A percentile compares a stretch with the other conserved stretches of the same genome.
These are phyloP conservation scores for Annona squamosa DNA, from an alignment of 164 flowering plant genomes.

Conservation along the genomic window DNA sequence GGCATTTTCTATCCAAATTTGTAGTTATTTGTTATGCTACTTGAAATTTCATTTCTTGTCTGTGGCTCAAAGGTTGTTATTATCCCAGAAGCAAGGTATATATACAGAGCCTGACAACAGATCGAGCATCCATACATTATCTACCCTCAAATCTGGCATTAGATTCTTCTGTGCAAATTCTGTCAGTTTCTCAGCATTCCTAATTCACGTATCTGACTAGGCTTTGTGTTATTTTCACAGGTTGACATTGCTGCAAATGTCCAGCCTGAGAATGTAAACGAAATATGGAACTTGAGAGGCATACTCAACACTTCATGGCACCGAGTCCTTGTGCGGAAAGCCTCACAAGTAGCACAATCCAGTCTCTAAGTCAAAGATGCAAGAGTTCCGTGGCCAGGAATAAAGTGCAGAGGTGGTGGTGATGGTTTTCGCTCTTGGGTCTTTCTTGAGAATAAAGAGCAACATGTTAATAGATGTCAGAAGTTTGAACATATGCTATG, in stretches of 20 bases:
- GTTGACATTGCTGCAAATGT: conserved; percentile 84
- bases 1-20: no score
- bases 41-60: no score
- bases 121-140: no score
- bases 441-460: background rate
- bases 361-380: conserved; percentile 28
- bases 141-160: no score
- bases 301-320: conserved; percentile 96
- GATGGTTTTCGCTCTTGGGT: background rate
- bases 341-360: conserved; percentile 43
- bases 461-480: background rate
- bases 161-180: no score
- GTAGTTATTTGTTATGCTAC: no score
- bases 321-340: conserved; percentile 49
- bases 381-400: background rate
- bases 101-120: no score
- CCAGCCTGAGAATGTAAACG: conserved; percentile 75
- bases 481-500: background rate
- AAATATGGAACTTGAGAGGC: conserved; percentile 88
- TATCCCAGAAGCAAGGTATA: no score
- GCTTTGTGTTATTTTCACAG: conserved; percentile 23
- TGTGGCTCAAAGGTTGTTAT: no score
- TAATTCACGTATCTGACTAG: no score
- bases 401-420: background rate
- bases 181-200: no score